Conservation (phyloP, 495 filamentous ascomycete genomes). For the Hypoxylon cercidicola region DNA sequence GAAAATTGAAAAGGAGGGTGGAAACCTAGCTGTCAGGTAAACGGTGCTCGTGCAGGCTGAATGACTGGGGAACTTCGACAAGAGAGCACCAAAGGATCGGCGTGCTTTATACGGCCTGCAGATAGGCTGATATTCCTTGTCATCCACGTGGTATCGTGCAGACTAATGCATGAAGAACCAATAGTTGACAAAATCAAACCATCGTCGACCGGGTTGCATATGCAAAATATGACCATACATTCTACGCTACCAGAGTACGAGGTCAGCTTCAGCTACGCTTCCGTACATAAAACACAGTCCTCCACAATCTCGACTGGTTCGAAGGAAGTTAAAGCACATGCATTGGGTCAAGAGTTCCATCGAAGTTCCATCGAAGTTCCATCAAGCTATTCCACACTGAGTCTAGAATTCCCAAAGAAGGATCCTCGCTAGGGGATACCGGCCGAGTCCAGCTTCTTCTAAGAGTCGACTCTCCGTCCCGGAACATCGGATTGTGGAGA, state of each 20-base stretch:
- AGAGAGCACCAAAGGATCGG: constrained; percentile 27
- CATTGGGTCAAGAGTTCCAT: constrained; percentile 10
- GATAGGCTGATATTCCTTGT: constrained; percentile 24
- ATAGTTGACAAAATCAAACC: constrained; percentile 11
- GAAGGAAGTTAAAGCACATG: constrained; percentile 5
- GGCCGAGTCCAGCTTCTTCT: constrained; percentile 4
- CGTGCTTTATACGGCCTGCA: constrained; percentile 28
- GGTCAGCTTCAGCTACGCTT: constrained; percentile 9
- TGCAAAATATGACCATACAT: constrained; percentile 6
- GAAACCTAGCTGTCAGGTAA: constrained; percentile 22
- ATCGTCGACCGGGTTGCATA: constrained; percentile 1
- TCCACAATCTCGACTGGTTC: constrained; percentile 28
- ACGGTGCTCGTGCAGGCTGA: constrained; percentile 7
- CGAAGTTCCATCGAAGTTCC: constrained; percentile 1
- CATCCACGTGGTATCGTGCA: constrained; percentile 25
- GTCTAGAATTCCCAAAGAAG: constrained; percentile 9
- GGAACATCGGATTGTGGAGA: constrained; percentile 30
- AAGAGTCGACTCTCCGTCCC: constrained; percentile 20
- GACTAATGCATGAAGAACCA: constrained; percentile 22
- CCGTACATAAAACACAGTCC: constrained; percentile 14
- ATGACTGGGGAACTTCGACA: constrained; percentile 15
- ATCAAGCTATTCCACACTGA: constrained; percentile 11
- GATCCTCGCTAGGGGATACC: constrained; percentile 17
- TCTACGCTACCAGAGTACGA: constrained; percentile 3
- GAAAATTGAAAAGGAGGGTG: background rate